These are phyloP conservation scores for Ceratopteris richardii DNA, from an alignment of 75 land plant genomes.

Conservation along the genomic window DNA sequence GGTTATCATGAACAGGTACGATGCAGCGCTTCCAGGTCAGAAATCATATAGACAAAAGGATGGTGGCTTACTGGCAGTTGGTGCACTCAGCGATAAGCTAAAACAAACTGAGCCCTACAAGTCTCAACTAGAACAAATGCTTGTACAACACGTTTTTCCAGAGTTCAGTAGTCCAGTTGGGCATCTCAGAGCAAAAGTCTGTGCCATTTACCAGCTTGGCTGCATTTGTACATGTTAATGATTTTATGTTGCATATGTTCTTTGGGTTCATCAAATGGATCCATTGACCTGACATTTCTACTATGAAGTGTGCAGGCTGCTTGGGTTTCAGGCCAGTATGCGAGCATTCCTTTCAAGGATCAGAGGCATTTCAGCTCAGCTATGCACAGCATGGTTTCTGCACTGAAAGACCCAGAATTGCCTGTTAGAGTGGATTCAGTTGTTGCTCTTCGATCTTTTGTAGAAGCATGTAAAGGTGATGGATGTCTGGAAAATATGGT, in stretches of 20 bases:
- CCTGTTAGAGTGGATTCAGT: constrained; percentile 99
- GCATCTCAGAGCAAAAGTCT: constrained; percentile 94
- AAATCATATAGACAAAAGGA: constrained; percentile 90
- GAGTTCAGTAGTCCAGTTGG: constrained; percentile 89
- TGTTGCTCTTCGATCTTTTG: constrained; percentile 90
- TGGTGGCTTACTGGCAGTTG: constrained; percentile 93
- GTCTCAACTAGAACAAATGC: constrained; percentile 88
- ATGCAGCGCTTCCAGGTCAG: constrained; percentile 49
- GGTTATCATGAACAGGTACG: too few species aligned
- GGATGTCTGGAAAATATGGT: neutral
- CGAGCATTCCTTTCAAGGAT: constrained; percentile 65
- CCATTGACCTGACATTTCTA: neutral
- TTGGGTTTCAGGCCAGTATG: constrained; percentile 99
- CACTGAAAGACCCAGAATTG: constrained; percentile 87
- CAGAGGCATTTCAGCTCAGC: constrained; percentile 76
- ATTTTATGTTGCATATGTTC: too few species aligned
- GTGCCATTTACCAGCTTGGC: constrained; percentile 3
- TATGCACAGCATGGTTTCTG: constrained; percentile 78
- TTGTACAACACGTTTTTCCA: constrained; percentile 94
- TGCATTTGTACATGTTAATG: neutral
- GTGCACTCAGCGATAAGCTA: constrained; percentile 83
- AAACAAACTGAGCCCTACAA: constrained; percentile 93
- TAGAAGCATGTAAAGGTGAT: constrained; percentile 90
- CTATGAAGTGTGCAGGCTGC: constrained; percentile 56
- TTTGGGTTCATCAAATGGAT: too few species aligned